phyloP scores from a whole-genome alignment of 2,329 filamentous ascomycete species.

The Colletotrichum kahawae region DNA sequence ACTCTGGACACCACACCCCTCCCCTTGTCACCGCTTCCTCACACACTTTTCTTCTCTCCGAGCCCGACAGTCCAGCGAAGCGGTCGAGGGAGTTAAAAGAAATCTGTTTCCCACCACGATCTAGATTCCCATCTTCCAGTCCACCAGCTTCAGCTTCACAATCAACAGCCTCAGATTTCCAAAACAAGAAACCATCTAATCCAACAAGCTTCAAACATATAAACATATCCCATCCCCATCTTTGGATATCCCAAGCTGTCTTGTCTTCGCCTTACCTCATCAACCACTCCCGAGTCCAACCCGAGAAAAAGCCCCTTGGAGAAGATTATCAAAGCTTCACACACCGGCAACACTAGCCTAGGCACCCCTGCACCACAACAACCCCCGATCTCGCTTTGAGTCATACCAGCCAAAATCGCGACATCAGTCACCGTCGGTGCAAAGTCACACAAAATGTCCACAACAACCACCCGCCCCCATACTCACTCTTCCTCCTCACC shows the following conservation, averaged over 20 bases:
- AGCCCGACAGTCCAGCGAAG: slow-evolving; percentile 13
- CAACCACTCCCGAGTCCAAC: not conserved
- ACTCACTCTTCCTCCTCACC: slow-evolving; percentile 41
- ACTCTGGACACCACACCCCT: not conserved
- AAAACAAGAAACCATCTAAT: slow-evolving; percentile 11
- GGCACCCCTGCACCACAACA: slow-evolving; percentile 17
- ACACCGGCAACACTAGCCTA: slow-evolving; percentile 16
- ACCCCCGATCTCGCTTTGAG: slow-evolving; percentile 22
- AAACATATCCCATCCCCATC: not conserved
- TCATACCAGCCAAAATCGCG: slow-evolving; percentile 21
- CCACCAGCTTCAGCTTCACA: slow-evolving; percentile 4
- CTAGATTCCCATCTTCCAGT: not conserved
- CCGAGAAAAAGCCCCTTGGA: not conserved
- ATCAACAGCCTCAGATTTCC: slow-evolving; percentile 4
- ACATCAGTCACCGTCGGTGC: slow-evolving; percentile 21
- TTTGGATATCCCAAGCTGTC: not conserved
- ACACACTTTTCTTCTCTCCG: slow-evolving; percentile 21
- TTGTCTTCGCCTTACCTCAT: not conserved
- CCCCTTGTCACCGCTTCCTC: slow-evolving; percentile 20
- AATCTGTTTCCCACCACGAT: slow-evolving; percentile 18
- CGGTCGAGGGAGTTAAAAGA: slow-evolving; percentile 19
- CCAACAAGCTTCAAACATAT: not conserved
- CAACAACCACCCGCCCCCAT: slow-evolving; percentile 29
- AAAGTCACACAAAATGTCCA: slow-evolving; percentile 35
- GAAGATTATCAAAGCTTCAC: slow-evolving; percentile 12